Evolutionary conservation across 2,329 filamentous ascomycete genomes (phyloP), one percentile per base, ranked within the genome.

Genomic region (Xylariales sp.): DNA sequence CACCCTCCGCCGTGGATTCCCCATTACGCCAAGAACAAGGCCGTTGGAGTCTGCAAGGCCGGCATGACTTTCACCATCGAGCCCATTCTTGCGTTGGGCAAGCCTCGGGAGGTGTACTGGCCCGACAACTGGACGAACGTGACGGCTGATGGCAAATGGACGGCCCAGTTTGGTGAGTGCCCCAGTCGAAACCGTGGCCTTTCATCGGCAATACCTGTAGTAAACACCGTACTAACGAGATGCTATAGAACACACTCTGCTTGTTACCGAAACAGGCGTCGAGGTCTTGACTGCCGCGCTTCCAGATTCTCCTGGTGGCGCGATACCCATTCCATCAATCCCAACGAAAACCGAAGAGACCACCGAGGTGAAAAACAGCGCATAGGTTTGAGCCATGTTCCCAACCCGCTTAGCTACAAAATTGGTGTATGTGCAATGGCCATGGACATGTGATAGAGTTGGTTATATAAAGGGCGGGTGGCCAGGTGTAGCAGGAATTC

Each of bases 11-110:
- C 91, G 2, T 95, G 93, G 57, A 83, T 97, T 34, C 91, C 91
- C 5, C 91, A 96, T 63, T 97, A 96, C 56, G 89, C 84, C 41
- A 95, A 95, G 74, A 97, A 95, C 68, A 96, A 96, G 76, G 87
- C 89, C 0, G 84, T 95, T 2, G 91, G 91, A 30, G 79, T 84
- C 49, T 91, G 89, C 40, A 95, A 95, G 68, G 81, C 86, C 1
- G 91, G 91, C 38, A 95, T 95, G 88, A 94, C 88, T 48, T 96
- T 97, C 56, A 96, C 91, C 1, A 96, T 97, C 42, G 91, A 97
- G 69, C 91, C 91, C 16, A 97, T 97, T 89, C 88, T 96, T 59
- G 88, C 88, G 30, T 64, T 95, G 38, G 91, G 91, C 38, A 88
- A 85, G 40, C 84, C 94, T 63, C 79, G 78, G 46, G 91, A 96